Conservation (phyloP, 2,329 filamentous ascomycete genomes). For the Decorospora gaudefroyi region DNA sequence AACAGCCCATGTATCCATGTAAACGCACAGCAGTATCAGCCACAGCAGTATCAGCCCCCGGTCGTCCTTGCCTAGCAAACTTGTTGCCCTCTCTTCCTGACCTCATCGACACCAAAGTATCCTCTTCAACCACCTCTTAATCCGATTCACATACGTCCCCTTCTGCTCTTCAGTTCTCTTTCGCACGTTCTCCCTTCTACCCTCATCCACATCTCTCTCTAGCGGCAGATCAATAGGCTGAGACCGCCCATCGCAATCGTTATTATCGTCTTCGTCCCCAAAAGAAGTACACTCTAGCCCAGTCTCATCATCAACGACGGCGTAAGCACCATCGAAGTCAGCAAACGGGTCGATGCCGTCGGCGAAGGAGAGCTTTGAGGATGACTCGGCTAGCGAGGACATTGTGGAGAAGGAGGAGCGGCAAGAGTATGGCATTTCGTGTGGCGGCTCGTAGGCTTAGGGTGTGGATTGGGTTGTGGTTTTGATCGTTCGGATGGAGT, state of each 20-base stretch:
- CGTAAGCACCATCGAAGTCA: slow-evolving; percentile 4
- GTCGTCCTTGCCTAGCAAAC: background rate
- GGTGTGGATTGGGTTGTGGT: background rate
- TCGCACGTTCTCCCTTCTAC: no score
- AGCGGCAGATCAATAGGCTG: background rate
- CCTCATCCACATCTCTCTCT: background rate
- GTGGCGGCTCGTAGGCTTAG: background rate
- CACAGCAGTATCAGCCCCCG: background rate
- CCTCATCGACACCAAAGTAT: background rate
- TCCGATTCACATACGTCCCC: no score
- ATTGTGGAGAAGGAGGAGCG: slow-evolving; percentile 8
- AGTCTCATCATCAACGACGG: background rate
- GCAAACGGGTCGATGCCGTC: background rate
- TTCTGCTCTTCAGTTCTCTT: background rate
- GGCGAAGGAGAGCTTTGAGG: background rate
- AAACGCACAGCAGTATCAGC: no score
- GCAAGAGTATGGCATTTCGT: slow-evolving; percentile 1
- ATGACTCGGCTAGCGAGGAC: slow-evolving; percentile 2
- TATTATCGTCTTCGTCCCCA: background rate
- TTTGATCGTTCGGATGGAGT: background rate
- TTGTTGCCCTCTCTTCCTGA: background rate
- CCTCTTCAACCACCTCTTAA: background rate
- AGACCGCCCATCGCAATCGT: background rate
- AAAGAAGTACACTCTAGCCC: no score
- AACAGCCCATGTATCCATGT: no score